Base-by-base conservation (phyloP, 805 yeast genomes). In the Metschnikowia bowlesiae region DNA sequence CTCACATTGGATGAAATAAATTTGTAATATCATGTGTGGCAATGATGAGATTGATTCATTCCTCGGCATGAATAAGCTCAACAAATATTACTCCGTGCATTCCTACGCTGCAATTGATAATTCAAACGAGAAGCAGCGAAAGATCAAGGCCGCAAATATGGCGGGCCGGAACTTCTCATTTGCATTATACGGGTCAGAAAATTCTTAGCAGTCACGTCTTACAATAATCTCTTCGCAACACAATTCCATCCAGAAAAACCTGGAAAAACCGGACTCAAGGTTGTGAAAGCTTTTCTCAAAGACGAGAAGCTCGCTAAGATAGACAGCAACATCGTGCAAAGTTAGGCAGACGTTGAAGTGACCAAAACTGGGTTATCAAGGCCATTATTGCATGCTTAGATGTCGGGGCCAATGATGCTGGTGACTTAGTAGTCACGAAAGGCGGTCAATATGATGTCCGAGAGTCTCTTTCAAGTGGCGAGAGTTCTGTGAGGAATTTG, bases 161-260 rank as follows among this genome's bases (percentile, higher is more conserved):
- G 53, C 71, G 39, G 79, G 78, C 36, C 92, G 97, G 96, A 80
- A 82, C 34, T 74, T 87, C 48, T 89, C 90, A 0, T 68, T 79
- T 41, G 80, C 94, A 1, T 73, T 69, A 48, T 94, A 94, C 66
- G 96, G 95, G 1, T 65, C 81, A 29, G 91, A 94, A 68, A 69
- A 46, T 94, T 91, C 60, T 73, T 94, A 53, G 95, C 97, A 13
- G 94, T 97, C 0, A 66, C 91, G 36, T 44, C 83, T 31, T 85
- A 78, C 61, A 89, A 78, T 51, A 91, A 89, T 55, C 73, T 92
- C 9, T 88, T 94, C 69, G 96, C 97, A 39, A 94, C 98, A 0
- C 99, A 94, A 67, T 94, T 94, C 68, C 99, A 94, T 69, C 99
- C 99, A n/a, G 99, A 94, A 65, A 94, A 94, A 67, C 88, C 97